Evolutionary conservation across 2,329 filamentous ascomycete species (phyloP).

Genomic region (Colletotrichum viniferum): DNA sequence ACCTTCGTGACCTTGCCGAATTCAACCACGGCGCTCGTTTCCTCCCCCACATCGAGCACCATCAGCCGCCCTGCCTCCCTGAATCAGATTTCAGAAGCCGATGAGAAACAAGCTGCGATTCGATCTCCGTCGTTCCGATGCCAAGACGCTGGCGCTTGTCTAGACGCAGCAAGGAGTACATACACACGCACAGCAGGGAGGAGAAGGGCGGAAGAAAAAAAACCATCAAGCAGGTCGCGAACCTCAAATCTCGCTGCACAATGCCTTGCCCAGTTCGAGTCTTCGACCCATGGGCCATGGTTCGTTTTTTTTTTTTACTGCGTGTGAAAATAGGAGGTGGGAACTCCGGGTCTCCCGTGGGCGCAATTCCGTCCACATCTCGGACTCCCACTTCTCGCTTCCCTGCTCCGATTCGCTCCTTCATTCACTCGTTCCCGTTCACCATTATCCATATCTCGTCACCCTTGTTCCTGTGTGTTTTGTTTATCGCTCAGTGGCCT

Average conservation of each 20-base stretch:
- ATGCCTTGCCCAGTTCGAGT: not conserved
- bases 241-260: not conserved
- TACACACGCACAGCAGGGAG: not conserved
- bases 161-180: not conserved
- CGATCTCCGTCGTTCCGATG: not conserved
- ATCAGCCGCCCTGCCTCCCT: not conserved
- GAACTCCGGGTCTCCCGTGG: constrained; percentile 5
- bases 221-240: not conserved
- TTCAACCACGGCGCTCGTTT: not conserved
- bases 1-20: too few relatives aligned
- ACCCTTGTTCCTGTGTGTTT: not conserved
- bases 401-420: not conserved
- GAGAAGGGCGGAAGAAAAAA: not conserved
- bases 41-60: not conserved
- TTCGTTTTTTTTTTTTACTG: not conserved
- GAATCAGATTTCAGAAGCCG: not conserved
- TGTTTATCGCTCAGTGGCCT: not conserved
- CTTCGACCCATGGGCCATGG: not conserved
- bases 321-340: not conserved
- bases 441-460: not conserved
- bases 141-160: not conserved
- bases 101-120: constrained; percentile 1
- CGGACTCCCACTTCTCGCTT: not conserved
- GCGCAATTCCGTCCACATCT: not conserved
- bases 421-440: not conserved